Conservation (phyloP, 1,284 basidiomycete genomes). For the Puccinia brachypodii region DNA sequence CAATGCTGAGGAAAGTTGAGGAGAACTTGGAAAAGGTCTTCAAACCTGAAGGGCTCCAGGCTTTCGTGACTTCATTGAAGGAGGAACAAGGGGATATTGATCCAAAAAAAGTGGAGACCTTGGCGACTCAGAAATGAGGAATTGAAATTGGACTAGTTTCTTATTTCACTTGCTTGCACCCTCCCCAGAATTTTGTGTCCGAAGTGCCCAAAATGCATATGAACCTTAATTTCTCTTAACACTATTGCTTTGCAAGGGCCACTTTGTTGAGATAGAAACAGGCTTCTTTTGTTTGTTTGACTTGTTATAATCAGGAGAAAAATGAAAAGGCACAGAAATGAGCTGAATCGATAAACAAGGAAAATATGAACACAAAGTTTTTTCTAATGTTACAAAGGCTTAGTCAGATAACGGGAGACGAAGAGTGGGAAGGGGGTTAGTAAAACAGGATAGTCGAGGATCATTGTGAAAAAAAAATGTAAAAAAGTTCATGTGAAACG, state of each 20-base stretch:
- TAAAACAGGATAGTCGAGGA: not conserved
- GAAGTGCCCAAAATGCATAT: too few species aligned
- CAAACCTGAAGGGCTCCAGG: not conserved
- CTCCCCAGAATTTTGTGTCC: too few species aligned
- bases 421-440: not conserved
- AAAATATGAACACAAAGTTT: not conserved
- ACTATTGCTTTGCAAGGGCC: too few species aligned
- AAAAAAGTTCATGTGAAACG: not conserved
- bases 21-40: not conserved
- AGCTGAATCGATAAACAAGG: not conserved
- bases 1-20: not conserved
- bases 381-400: constrained; percentile 4
- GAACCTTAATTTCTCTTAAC: too few species aligned
- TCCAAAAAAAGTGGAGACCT: too few species aligned
- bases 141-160: too few species aligned
- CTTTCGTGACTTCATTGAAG: not conserved
- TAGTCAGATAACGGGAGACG: not conserved
- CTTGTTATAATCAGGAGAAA: not conserved
- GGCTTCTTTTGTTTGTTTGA: too few species aligned
- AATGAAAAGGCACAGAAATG: not conserved
- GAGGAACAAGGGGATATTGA: not conserved
- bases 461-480: not conserved
- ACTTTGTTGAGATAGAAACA: too few species aligned
- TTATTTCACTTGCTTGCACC: too few species aligned
- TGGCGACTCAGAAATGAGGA: too few species aligned